Base-by-base conservation (phyloP, 768 basidiomycete genomes). In the Imleria badia region DNA sequence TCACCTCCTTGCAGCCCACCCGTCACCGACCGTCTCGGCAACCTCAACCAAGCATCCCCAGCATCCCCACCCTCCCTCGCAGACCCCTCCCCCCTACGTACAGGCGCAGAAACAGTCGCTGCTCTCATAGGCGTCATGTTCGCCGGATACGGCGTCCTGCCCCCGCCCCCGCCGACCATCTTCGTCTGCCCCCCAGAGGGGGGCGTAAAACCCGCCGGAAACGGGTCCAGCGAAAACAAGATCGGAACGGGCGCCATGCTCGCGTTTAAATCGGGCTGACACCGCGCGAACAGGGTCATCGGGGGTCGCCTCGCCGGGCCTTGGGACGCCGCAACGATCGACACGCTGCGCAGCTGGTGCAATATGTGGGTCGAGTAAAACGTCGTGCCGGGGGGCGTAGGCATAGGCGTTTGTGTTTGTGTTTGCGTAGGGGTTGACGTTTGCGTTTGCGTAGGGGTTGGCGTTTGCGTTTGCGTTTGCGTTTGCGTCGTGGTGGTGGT, bases 201-300 rank as follows among this genome's bases (percentile, higher is more conserved):
- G 26, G 26, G 42, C 29, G 7, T 44, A 4, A 73, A 61, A 51
- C 60, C 44, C 6, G 60, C 51, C 11, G 73, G 74, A 1, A 73
- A 70, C 20, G 84, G 84, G 34, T 86, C 84, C 6, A 81, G 52
- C 35, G 78, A 78, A 64, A 85, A 90, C 9, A 74, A 58, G 41
- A 90, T 83, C 0, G 81, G 82, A 0, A 90, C 83, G 2, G 88
- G 87, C 0, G 81, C 80, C 26, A 70, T 64, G 14, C 86, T 73
- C 29, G 50, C 63, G 20, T 60, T 61, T 39, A 91, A 62, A 52
- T 89, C 87, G 14, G 61, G 61, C 22, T 80, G 76, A 20, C 77
- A 82, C 19, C 77, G 69, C 0, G 79, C 88, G 55, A 86, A 89
- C 7, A 91, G 78, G 13, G 89, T 89, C 23, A 64, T 49, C 12